A percentile compares a stretch with the other conserved stretches of the same genome.
Conservation (phyloP, 192 early-diverging fungal species). For the Helicostylum pulchrum region DNA sequence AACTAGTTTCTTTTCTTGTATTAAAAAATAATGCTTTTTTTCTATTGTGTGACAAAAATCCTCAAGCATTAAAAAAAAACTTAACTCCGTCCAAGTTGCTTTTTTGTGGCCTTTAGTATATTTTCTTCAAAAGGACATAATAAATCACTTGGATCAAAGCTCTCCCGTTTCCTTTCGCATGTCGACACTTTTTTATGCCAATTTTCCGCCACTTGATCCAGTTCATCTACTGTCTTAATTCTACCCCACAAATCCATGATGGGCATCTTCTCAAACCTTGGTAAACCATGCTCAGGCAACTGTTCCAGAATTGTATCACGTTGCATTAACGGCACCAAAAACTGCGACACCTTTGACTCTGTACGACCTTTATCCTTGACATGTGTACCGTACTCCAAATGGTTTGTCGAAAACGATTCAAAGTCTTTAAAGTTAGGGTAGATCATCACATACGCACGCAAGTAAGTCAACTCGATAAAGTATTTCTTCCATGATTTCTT, state of each 20-base stretch:
- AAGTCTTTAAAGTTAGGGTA: slow-evolving; percentile 60
- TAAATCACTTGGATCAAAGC: slow-evolving; percentile 34
- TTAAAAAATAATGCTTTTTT: no score
- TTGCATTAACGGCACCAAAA: slow-evolving; percentile 53
- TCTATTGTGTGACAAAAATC: no score
- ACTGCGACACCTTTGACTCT: slow-evolving; percentile 31
- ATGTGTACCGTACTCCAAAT: slow-evolving; percentile 50
- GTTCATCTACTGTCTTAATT: neutral
- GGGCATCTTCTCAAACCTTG: slow-evolving; percentile 44
- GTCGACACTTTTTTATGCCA: slow-evolving; percentile 40
- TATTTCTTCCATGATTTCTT: slow-evolving; percentile 58
- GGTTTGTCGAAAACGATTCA: slow-evolving; percentile 57
- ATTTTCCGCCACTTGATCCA: slow-evolving; percentile 35
- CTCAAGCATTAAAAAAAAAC: no score
- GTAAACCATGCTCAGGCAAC: slow-evolving; percentile 44
- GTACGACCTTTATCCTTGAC: slow-evolving; percentile 27
- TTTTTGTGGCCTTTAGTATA: neutral
- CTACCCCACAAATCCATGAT: slow-evolving; percentile 48
- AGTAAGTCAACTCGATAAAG: slow-evolving; percentile 58
- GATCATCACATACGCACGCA: slow-evolving; percentile 59
- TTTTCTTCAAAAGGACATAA: slow-evolving; percentile 30
- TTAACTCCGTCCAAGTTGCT: no score
- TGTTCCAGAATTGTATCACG: slow-evolving; percentile 41
- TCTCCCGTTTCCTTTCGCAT: slow-evolving; percentile 10
- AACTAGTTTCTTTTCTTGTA: no score